These are phyloP conservation scores for Fragosphaeria purpurea DNA, from an alignment of 2,329 filamentous ascomycete genomes.

Conservation along the genomic window DNA sequence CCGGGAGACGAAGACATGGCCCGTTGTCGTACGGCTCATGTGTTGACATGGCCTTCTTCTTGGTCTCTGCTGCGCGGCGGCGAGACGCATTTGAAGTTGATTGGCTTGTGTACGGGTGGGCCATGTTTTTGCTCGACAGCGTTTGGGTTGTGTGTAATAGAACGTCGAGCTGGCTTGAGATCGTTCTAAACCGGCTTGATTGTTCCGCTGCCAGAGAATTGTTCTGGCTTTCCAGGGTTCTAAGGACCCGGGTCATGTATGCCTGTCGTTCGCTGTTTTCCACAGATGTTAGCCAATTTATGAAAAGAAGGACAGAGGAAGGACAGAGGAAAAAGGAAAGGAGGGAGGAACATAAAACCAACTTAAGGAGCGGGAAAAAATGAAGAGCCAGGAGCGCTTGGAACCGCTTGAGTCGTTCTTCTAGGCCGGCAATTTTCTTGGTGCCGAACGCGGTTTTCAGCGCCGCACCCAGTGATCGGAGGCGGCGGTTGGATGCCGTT, in stretches of 20 bases:
- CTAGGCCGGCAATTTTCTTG: neutral
- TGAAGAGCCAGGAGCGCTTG: neutral
- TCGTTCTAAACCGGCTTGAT: neutral
- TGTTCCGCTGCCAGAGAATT: neutral
- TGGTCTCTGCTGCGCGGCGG: neutral
- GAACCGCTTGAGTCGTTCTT: neutral
- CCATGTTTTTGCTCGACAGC: neutral
- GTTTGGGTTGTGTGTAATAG: neutral
- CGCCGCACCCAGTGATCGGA: neutral
- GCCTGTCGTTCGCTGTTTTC: neutral
- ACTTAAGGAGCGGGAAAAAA: constrained; percentile 1
- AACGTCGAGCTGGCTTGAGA: neutral
- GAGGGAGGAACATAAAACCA: neutral
- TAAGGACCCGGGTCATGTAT: neutral
- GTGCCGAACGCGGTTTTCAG: neutral
- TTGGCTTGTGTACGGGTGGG: neutral
- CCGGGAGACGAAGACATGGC: too few relatives aligned
- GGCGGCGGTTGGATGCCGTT: too few relatives aligned
- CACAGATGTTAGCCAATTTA: neutral
- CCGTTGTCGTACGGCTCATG: too few relatives aligned
- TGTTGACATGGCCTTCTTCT: too few relatives aligned
- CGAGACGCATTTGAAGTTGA: neutral
- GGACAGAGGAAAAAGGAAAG: neutral
- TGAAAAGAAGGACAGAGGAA: neutral
- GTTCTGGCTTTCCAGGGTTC: neutral